These are phyloP conservation scores for Fraxinus sp. DNA, from an alignment of 305 asterid species.

Conservation along the genomic window DNA sequence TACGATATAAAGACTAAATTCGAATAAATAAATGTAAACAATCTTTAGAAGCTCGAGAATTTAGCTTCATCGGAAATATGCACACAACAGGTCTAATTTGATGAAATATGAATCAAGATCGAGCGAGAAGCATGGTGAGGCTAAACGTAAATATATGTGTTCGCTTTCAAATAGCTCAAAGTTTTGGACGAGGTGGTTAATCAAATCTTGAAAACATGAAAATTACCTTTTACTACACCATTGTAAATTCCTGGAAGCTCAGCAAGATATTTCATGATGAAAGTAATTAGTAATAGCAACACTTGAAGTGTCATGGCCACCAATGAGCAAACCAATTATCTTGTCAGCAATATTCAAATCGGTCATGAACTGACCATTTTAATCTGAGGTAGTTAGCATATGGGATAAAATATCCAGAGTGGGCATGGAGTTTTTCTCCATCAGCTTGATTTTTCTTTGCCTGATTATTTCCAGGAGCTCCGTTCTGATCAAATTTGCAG, in stretches of 20 bases:
- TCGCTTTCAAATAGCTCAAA: not conserved
- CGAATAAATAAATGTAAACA: too few species aligned
- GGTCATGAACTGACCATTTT: conserved; percentile 21
- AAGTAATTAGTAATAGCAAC: conserved; percentile 15
- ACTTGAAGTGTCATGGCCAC: conserved; percentile 19
- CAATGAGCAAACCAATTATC: conserved; percentile 26
- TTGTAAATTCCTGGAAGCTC: conserved; percentile 23
- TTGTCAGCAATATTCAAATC: conserved; percentile 25
- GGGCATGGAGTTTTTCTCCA: conserved; percentile 1
- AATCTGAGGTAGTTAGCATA: conserved; percentile 8
- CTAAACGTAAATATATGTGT: not conserved
- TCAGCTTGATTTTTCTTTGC: not conserved
- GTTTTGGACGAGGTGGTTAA: too few species aligned
- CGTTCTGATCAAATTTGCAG: conserved; percentile 9
- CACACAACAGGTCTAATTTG: not conserved
- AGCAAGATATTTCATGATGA: conserved; percentile 22
- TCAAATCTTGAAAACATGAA: too few species aligned
- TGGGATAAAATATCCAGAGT: conserved; percentile 12
- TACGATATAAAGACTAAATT: too few species aligned
- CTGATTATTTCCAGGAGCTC: conserved; percentile 21
- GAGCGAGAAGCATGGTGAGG: not conserved
- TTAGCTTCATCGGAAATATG: not conserved
- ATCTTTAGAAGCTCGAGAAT: too few species aligned
- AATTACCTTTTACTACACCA: conserved; percentile 18
- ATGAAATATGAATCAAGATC: not conserved